A percentile compares a stretch with the other conserved stretches of the same genome.
Conservation (phyloP, 2,329 filamentous ascomycete genomes). For the Myrmaecium sp. region DNA sequence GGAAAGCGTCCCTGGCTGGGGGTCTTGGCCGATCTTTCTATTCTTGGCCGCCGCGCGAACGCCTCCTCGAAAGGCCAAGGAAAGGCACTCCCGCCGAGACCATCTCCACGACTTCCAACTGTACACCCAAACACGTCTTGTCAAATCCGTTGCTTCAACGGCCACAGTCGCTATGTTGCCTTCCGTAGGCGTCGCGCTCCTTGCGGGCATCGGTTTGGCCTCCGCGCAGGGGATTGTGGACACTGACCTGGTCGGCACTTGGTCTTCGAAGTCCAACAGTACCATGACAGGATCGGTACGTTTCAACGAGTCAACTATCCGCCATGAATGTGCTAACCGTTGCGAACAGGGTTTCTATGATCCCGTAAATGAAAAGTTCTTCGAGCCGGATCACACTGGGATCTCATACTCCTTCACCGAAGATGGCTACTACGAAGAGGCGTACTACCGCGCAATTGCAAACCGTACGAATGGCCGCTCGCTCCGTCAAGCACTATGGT, state of each 20-base stretch:
- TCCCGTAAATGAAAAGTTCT: conserved; percentile 45
- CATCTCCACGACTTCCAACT: no score
- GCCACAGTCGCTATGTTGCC: no score
- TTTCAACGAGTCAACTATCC: conserved; percentile 7
- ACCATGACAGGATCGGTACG: conserved; percentile 53
- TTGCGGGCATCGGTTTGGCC: conserved; percentile 18
- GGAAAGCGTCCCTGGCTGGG: no score
- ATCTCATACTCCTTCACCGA: conserved; percentile 59
- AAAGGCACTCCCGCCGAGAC: no score
- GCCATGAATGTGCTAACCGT: conserved; percentile 7
- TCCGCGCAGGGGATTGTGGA: conserved; percentile 23
- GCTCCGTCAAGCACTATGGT: not conserved
- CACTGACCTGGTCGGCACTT: conserved; percentile 47
- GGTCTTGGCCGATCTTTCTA: no score
- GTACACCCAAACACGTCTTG: no score
- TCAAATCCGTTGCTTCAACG: no score
- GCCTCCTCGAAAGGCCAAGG: no score
- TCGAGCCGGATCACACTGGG: conserved; percentile 45
- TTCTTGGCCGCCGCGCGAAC: no score
- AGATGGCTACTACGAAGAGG: conserved; percentile 51
- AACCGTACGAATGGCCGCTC: conserved; percentile 40
- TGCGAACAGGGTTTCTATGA: conserved; percentile 49
- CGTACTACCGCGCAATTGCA: conserved; percentile 50
- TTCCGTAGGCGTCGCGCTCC: conserved; percentile 11
- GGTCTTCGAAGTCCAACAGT: conserved; percentile 52